phyloP scores from a whole-genome alignment of 192 early-diverging fungal species.

The Backusella mclennaniae region DNA sequence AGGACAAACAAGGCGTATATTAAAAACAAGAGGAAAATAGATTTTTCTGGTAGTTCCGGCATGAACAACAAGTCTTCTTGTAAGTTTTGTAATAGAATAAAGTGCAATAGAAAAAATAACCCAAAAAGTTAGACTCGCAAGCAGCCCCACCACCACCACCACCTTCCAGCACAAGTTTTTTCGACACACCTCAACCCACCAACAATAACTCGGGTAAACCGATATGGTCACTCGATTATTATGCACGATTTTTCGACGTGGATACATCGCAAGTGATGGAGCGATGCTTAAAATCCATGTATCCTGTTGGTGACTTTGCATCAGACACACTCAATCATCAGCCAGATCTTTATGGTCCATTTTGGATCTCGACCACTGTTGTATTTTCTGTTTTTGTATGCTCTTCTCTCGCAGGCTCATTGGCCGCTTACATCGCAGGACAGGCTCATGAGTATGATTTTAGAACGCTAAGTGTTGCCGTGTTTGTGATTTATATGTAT shows the following conservation, averaged over 20 bases:
- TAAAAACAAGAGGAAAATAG: background rate
- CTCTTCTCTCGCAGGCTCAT: slow-evolving; percentile 82
- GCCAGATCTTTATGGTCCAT: slow-evolving; percentile 97
- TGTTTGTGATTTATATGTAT: slow-evolving; percentile 82
- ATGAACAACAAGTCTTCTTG: slow-evolving; percentile 22
- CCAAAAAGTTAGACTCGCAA: background rate
- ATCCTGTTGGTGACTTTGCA: slow-evolving; percentile 77
- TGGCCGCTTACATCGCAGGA: slow-evolving; percentile 64
- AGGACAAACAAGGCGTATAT: background rate
- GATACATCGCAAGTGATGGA: slow-evolving; percentile 85
- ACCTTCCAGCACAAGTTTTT: slow-evolving; percentile 27
- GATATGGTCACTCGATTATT: slow-evolving; percentile 90
- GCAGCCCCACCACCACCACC: background rate
- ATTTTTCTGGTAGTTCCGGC: slow-evolving; percentile 25
- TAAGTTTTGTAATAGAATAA: background rate
- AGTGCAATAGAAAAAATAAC: background rate
- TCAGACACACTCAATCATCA: slow-evolving; percentile 71
- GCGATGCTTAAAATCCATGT: slow-evolving; percentile 63
- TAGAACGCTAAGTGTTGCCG: slow-evolving; percentile 77
- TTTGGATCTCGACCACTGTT: slow-evolving; percentile 98
- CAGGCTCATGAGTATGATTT: slow-evolving; percentile 73
- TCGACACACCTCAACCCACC: slow-evolving; percentile 27
- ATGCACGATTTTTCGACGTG: slow-evolving; percentile 89
- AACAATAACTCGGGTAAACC: slow-evolving; percentile 39
- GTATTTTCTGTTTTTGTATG: slow-evolving; percentile 95